Evolutionary conservation across 2,329 filamentous ascomycete genomes (phyloP).

Genomic region (Aspergillus sp.): DNA sequence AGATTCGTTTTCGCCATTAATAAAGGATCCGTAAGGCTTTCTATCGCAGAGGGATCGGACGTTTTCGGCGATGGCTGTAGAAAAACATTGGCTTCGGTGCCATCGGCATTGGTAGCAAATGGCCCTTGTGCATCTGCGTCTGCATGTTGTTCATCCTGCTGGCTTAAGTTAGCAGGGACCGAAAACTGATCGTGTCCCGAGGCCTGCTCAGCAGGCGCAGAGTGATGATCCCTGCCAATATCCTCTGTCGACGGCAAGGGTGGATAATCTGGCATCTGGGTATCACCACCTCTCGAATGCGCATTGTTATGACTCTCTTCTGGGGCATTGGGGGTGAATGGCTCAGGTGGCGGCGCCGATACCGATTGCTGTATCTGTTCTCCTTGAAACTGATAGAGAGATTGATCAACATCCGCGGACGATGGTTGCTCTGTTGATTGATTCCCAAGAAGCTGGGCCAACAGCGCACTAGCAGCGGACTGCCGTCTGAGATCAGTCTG

Average conservation of each 20-base stretch:
- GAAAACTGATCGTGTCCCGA: background rate
- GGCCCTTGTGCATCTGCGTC: background rate
- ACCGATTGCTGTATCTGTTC: conserved; percentile 2
- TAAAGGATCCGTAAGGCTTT: conserved; percentile 28
- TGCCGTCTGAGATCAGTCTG: conserved; percentile 32
- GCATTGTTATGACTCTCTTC: background rate
- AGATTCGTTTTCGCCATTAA: conserved; percentile 24
- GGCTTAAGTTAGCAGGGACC: background rate
- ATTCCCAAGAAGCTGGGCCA: conserved; percentile 36
- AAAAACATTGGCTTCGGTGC: background rate
- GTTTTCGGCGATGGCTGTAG: conserved; percentile 4
- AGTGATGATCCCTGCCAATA: background rate
- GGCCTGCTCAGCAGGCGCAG: background rate
- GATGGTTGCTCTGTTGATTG: conserved; percentile 11
- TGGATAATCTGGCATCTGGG: background rate
- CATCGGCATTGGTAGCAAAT: background rate
- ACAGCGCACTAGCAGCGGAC: conserved; percentile 34
- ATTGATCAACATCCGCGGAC: background rate
- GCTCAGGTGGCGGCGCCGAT: background rate
- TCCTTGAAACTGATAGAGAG: conserved; percentile 5
- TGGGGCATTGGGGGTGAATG: background rate
- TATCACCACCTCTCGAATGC: background rate
- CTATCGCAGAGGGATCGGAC: conserved; percentile 16
- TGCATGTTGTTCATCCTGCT: background rate
- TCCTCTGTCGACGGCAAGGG: background rate